A percentile compares a stretch with the other conserved stretches of the same genome.
These are phyloP conservation scores for Leptomonas seymouri DNA, from an alignment of 208 protist species.

Conservation along the genomic window DNA sequence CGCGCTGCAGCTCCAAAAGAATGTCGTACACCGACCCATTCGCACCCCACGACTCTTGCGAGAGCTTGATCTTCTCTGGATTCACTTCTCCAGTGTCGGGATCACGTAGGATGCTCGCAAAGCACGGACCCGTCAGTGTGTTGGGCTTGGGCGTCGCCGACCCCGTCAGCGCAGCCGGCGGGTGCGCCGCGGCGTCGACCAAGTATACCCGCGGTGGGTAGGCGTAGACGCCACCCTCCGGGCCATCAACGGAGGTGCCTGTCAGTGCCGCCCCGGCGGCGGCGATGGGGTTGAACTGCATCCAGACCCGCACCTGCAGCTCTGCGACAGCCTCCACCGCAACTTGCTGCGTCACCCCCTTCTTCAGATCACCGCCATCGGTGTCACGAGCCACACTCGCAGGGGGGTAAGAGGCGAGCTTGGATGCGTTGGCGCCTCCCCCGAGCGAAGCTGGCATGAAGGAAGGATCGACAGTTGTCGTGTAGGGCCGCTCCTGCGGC, in stretches of 20 bases:
- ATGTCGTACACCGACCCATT: constrained; percentile 40
- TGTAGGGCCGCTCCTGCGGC: constrained; percentile 26
- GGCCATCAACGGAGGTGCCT: background rate
- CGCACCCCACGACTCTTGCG: constrained; percentile 28
- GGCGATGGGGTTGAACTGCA: constrained; percentile 24
- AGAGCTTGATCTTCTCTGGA: constrained; percentile 20
- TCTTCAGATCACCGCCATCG: background rate
- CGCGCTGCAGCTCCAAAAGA: constrained; percentile 31
- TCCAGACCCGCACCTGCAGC: constrained; percentile 34
- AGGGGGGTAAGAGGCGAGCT: background rate
- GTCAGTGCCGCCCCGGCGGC: background rate
- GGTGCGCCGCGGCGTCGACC: constrained; percentile 26
- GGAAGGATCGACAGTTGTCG: constrained; percentile 21
- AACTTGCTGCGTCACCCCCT: constrained; percentile 26
- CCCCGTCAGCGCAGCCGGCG: background rate
- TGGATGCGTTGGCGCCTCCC: background rate
- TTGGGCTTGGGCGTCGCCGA: background rate
- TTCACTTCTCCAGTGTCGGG: constrained; percentile 24
- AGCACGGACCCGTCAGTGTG: constrained; percentile 27
- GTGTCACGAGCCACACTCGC: background rate
- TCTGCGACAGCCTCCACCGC: constrained; percentile 32
- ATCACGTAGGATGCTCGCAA: constrained; percentile 27
- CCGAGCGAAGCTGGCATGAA: background rate
- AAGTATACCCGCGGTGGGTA: constrained; percentile 36
- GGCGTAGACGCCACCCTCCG: constrained; percentile 23